Evolutionary conservation across 192 early-diverging fungal genomes (phyloP).

Genomic region (Umbelopsis sp.): DNA sequence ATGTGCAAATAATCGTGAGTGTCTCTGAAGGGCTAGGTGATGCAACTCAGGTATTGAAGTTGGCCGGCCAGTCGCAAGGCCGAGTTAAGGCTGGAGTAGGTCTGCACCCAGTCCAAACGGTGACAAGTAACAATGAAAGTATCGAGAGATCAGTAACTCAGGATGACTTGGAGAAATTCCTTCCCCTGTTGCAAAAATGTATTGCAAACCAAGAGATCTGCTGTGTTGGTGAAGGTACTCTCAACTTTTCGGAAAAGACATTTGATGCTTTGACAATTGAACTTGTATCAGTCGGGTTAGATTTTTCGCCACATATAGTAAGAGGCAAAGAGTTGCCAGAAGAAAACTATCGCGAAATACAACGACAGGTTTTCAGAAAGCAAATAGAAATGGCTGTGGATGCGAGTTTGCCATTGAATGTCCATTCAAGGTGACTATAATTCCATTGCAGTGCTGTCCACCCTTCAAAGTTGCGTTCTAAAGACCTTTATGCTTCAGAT

Average conservation of each 20-base stretch:
- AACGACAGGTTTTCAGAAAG: conserved; percentile 50
- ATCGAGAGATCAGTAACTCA: conserved; percentile 36
- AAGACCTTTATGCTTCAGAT: conserved; percentile 13
- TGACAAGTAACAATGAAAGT: conserved; percentile 33
- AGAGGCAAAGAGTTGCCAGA: conserved; percentile 28
- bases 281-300: conserved; percentile 52
- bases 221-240: conserved; percentile 47
- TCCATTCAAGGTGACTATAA: conserved; percentile 51
- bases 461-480: not conserved
- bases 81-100: conserved; percentile 52
- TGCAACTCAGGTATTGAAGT: conserved; percentile 45
- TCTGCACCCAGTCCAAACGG: conserved; percentile 56
- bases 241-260: not conserved
- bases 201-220: conserved; percentile 27
- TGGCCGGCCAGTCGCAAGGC: conserved; percentile 33
- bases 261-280: conserved; percentile 20
- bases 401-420: conserved; percentile 52
- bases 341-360: conserved; percentile 50
- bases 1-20: conserved; percentile 46
- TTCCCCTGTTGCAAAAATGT: conserved; percentile 47
- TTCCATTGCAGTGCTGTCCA: no score
- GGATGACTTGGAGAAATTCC: conserved; percentile 45
- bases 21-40: conserved; percentile 59
- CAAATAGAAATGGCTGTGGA: conserved; percentile 52
- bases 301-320: conserved; percentile 52